Base-by-base conservation (phyloP, 495 filamentous ascomycete species). In the Delitschia confertaspora region DNA sequence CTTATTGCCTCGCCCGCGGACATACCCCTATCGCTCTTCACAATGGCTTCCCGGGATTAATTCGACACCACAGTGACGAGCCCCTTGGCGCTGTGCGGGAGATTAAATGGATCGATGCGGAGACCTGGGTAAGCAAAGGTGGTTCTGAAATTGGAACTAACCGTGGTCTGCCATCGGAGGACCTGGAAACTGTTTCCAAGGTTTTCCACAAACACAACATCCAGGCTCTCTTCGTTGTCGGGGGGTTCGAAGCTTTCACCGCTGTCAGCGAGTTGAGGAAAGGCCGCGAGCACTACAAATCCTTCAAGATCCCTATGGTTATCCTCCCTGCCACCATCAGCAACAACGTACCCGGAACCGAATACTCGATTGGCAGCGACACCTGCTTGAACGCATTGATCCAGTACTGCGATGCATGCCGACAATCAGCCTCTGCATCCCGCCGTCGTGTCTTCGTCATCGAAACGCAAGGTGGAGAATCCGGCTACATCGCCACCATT, bases 121-220 rank as follows among this genome's bases (percentile, higher is more conserved):
- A 96, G 47, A 69, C 75, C 42, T 99, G 93, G 93, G 87, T 88
- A 2, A 93, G 85, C 66, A 86, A 88, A 63, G 93, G 93, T 53
- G 93, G 93, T 19, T 95, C 88, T 0, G 93, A 96, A 59, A 99
- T 99, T 54, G 93, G 93, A 38, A 96, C 88, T 1, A 99, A 99
- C 69, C 85, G 93, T 32, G 86, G 83, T 47, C 72, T 96, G 3
- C 93, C 93, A 0, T 74, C 72, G 19, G 83, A 86, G 51, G 87
- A 87, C 23, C 78, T 93, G 59, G 79, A 81, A 41, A 78, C 71
- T 38, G 82, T 88, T n/a, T 88, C 93, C 26, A 73, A 76, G 47
- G 79, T 84, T 56, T 93, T 99, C 60, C 75, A 83, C 51, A 69
- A 80, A 40, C 91, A 93, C 68, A 75, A 81, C 36, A 85, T 99